Conservation (phyloP, 2,329 filamentous ascomycete genomes). For the Colletotrichum filicis region DNA sequence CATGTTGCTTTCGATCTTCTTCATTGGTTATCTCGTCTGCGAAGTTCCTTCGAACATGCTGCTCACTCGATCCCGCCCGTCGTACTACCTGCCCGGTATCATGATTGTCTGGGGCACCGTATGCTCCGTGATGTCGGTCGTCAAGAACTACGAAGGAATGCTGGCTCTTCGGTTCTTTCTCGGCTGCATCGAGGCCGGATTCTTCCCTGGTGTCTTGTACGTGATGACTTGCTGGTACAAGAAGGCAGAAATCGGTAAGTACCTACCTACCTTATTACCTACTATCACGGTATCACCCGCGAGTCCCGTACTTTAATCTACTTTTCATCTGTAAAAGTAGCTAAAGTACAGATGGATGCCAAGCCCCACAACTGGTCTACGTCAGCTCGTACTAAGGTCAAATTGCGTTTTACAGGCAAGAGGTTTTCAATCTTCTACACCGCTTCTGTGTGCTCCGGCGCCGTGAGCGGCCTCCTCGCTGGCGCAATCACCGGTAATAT, state of each 20-base stretch:
- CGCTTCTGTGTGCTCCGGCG: slow-evolving; percentile 61
- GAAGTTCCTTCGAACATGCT: slow-evolving; percentile 65
- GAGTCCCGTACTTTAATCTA: not conserved
- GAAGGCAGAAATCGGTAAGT: slow-evolving; percentile 49
- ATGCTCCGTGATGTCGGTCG: slow-evolving; percentile 58
- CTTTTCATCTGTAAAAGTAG: not conserved
- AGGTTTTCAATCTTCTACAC: slow-evolving; percentile 64
- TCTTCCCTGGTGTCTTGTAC: slow-evolving; percentile 57
- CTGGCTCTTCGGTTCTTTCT: slow-evolving; percentile 58
- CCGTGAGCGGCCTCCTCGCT: slow-evolving; percentile 58
- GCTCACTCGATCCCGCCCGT: slow-evolving; percentile 58
- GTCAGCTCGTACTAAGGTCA: slow-evolving; percentile 6
- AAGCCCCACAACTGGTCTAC: not conserved
- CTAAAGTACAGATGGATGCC: too few relatives aligned
- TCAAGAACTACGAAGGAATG: slow-evolving; percentile 56
- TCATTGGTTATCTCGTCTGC: slow-evolving; percentile 61
- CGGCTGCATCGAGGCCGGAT: slow-evolving; percentile 57
- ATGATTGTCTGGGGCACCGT: slow-evolving; percentile 64
- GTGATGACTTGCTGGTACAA: slow-evolving; percentile 65
- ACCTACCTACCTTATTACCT: not conserved
- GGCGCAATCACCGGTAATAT: slow-evolving; percentile 56
- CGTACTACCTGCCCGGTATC: slow-evolving; percentile 58
- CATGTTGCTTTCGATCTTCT: slow-evolving; percentile 63
- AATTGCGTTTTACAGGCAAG: slow-evolving; percentile 52
- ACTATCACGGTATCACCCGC: too few relatives aligned